These are phyloP conservation scores for Mortierella sp. DNA, from an alignment of 371 early-diverging fungal genomes.

Conservation along the genomic window DNA sequence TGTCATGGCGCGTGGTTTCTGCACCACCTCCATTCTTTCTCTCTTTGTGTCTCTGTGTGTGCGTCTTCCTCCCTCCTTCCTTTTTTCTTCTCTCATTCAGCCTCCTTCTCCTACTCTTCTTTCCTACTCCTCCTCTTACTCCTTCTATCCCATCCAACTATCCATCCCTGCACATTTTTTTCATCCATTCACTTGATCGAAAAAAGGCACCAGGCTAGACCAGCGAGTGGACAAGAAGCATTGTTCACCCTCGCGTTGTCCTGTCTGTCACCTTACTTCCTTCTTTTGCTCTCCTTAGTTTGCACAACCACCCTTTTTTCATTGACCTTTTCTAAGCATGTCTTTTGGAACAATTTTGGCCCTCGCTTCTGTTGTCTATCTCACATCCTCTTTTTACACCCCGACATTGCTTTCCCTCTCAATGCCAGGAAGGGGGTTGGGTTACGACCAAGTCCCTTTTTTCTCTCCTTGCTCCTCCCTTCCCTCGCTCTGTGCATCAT, in stretches of 20 bases:
- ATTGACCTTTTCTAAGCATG: background rate
- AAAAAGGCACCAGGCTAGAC: background rate
- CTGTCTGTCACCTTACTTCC: background rate
- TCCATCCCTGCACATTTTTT: background rate
- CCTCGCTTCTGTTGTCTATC: background rate
- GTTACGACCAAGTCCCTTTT: background rate
- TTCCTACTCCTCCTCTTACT: background rate
- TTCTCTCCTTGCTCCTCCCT: background rate
- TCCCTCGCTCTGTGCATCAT: background rate
- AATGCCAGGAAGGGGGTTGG: background rate
- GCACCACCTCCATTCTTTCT: constrained; percentile 1
- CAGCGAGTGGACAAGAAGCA: background rate
- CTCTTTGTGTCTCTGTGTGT: background rate
- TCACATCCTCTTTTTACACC: background rate
- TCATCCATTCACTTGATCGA: background rate
- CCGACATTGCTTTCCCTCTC: background rate
- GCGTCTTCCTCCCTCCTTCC: background rate
- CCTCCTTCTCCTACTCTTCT: constrained; percentile 9
- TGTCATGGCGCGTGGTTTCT: constrained; percentile 14
- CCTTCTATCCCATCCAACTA: no score
- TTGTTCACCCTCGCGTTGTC: background rate
- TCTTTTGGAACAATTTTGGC: background rate
- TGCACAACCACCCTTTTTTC: constrained; percentile 1
- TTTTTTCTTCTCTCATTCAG: constrained; percentile 17
- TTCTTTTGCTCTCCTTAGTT: constrained; percentile 1